phyloP scores from a whole-genome alignment of 176 grass and related monocot species.

The Cenchrus fungigraminus region DNA sequence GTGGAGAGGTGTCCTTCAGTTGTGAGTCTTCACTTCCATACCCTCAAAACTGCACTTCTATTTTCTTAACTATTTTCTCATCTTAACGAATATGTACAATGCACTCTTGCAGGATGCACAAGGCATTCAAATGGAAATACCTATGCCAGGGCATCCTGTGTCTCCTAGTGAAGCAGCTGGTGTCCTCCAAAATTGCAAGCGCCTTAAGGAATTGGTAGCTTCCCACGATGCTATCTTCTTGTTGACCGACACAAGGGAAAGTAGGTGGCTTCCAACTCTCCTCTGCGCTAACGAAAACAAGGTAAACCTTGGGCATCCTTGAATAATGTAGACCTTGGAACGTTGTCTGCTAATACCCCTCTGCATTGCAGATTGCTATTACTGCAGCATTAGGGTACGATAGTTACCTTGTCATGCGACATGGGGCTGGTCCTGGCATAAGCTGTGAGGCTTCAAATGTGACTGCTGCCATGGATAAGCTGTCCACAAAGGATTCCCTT shows the following conservation, averaged over 20 bases:
- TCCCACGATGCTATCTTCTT: conserved; percentile 90
- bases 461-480: conserved; percentile 29
- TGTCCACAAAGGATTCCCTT: conserved; percentile 49
- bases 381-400: conserved; percentile 96
- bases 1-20: conserved; percentile 67
- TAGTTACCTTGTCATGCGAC: conserved; percentile 95
- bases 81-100: conserved; percentile 37
- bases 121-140: conserved; percentile 77
- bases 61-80: neutral
- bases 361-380: conserved; percentile 73
- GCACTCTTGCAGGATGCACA: conserved; percentile 64
- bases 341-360: conserved; percentile 40
- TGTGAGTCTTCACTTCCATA: conserved; percentile 48
- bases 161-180: conserved; percentile 61
- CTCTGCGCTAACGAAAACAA: conserved; percentile 83
- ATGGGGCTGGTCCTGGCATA: conserved; percentile 77
- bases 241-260: conserved; percentile 95
- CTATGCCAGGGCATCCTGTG: conserved; percentile 95
- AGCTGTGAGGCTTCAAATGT: conserved; percentile 43
- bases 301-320: conserved; percentile 48
- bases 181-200: conserved; percentile 64
- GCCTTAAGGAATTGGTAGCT: conserved; percentile 63
- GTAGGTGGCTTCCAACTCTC: conserved; percentile 93
- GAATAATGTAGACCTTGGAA: conserved; percentile 21
- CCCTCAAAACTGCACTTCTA: conserved; percentile 20